Percentiles rank a stretch among this genome's conserved stretches.
Evolutionary conservation across 345 rosid species (phyloP).

Genomic region (Syzygium oleosum): DNA sequence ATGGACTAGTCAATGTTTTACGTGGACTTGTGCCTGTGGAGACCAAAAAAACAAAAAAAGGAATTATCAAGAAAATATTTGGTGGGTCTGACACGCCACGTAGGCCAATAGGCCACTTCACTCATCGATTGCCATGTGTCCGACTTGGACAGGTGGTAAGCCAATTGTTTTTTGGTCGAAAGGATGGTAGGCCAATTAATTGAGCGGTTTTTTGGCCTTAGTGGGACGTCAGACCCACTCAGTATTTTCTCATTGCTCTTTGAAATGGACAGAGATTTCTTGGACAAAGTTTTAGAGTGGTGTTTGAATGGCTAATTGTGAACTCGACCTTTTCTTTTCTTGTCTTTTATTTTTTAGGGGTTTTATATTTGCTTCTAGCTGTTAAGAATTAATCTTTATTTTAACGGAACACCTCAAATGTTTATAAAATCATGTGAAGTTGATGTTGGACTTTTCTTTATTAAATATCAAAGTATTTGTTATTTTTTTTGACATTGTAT

Average conservation of each 20-base stretch:
- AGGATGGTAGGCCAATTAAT: not conserved
- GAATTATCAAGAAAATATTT: not conserved
- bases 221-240: too few relatives aligned
- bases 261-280: not conserved
- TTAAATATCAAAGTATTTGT: too few relatives aligned
- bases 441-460: too few relatives aligned
- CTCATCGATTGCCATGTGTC: too few relatives aligned
- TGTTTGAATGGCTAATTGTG: not conserved
- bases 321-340: not conserved
- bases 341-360: not conserved
- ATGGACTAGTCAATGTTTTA: not conserved
- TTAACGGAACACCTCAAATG: not conserved
- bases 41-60: not conserved
- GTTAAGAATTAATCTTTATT: not conserved
- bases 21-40: not conserved
- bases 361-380: not conserved
- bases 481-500: too few relatives aligned
- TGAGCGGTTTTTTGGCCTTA: not conserved
- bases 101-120: too few relatives aligned
- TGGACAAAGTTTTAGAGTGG: not conserved
- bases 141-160: too few relatives aligned
- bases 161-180: too few relatives aligned
- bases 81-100: too few relatives aligned
- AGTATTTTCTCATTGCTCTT: not conserved
- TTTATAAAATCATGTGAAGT: not conserved